phyloP scores from a whole-genome alignment of 305 asterid species.

The Fraxinus dipetala region DNA sequence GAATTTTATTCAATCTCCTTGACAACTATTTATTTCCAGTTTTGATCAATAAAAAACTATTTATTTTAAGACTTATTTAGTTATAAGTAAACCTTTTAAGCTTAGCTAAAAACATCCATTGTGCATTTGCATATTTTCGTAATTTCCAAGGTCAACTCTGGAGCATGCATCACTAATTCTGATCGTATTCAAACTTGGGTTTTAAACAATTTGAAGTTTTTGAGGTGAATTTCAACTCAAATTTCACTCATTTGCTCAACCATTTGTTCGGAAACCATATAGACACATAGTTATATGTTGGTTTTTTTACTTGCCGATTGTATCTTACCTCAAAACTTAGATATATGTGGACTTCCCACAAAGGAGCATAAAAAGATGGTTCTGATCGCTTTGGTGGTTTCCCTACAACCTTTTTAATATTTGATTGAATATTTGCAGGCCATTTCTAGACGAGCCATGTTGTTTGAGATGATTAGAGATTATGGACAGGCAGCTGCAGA shows the following conservation, averaged over 20 bases:
- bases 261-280: background rate
- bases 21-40: background rate
- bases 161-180: background rate
- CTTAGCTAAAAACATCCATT: background rate
- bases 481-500: constrained; percentile 79
- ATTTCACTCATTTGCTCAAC: background rate
- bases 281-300: background rate
- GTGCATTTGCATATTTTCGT: background rate
- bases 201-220: background rate
- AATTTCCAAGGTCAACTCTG: background rate
- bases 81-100: background rate
- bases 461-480: constrained; percentile 90
- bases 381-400: background rate
- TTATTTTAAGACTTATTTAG: background rate
- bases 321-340: background rate
- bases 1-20: no score
- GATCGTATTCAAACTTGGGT: background rate
- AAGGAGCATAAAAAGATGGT: background rate
- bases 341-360: background rate
- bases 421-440: constrained; percentile 49
- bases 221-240: background rate
- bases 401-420: constrained; percentile 1
- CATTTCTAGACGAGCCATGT: constrained; percentile 77
- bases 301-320: background rate
- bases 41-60: background rate